Evolutionary conservation across 768 basidiomycete genomes (phyloP).

Genomic region (Asterophora parasitica): DNA sequence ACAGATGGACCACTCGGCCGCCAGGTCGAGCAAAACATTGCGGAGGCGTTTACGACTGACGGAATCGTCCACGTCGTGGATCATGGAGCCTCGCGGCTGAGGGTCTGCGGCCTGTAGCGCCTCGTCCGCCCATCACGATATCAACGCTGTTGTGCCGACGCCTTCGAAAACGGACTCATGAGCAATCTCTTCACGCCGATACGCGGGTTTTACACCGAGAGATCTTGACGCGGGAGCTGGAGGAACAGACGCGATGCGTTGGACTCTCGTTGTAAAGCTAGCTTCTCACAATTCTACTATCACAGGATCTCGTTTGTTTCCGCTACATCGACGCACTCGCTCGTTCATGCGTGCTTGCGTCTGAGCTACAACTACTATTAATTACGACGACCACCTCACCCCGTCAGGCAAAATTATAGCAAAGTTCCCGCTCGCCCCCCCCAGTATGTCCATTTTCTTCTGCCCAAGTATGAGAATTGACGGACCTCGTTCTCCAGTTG

Average conservation of each 20-base stretch:
- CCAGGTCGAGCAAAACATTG: constrained; percentile 96
- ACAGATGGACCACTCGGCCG: constrained; percentile 77
- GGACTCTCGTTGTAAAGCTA: constrained; percentile 1
- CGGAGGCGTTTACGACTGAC: constrained; percentile 96
- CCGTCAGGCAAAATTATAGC: constrained; percentile 89
- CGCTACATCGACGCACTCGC: constrained; percentile 93
- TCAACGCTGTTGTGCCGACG: constrained; percentile 92
- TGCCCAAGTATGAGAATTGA: not conserved
- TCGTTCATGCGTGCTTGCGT: constrained; percentile 86
- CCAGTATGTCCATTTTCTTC: constrained; percentile 47
- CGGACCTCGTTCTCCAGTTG: constrained; percentile 40
- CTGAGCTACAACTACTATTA: constrained; percentile 87
- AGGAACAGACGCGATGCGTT: constrained; percentile 83
- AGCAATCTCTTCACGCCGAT: too few species aligned
- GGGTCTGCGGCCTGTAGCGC: constrained; percentile 98
- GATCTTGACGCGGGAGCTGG: constrained; percentile 94
- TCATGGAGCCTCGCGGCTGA: constrained; percentile 96
- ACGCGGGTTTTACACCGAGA: constrained; percentile 90
- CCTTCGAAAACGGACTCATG: too few species aligned
- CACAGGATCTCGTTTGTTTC: constrained; percentile 76
- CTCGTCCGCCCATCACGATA: too few species aligned
- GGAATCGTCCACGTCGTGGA: constrained; percentile 99
- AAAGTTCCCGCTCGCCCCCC: constrained; percentile 97
- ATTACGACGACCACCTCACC: constrained; percentile 92
- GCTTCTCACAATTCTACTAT: not conserved